Base-by-base conservation (phyloP, 2,329 filamentous ascomycete species). In the Claviceps sp. region DNA sequence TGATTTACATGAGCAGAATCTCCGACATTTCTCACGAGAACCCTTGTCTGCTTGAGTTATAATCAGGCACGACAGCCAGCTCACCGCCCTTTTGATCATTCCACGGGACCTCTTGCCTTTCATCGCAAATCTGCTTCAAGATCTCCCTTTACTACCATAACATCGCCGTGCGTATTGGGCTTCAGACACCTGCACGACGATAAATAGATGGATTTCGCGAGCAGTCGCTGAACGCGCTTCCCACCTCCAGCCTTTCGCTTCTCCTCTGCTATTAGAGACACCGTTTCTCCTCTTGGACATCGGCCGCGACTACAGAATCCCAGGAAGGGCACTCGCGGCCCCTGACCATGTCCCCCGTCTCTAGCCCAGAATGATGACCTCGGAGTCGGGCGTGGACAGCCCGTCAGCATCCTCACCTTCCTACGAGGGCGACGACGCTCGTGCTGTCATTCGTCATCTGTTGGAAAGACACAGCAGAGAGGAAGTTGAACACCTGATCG, bases 311-410 rank as follows among this genome's bases (percentile, higher is more conserved):
- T 22, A 16, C 39, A 50, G 13, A n/a, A 43, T 30, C 38, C 39
- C 38, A 24, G 34, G 38, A 14, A 39, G 30, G 16, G 50, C 24
- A 42, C 47, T 24, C 7, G 26, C 38, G 8, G 6, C 10, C 16
- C 19, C 38, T 40, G 22, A 50, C n/a, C 52, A 57, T 57, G 56
- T 56, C 56, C 47, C 44, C 44, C 19, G 48, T 48, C 42, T 56
- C 56, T 22, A 57, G 56, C 50, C 55, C 56, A 52, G 51, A 40
- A 54, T 54, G 37, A 56, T 55, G 55, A 55, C 56, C 7, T 53
- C 53, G 47, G 56, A 57, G 46, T 57, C 56, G 41, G 56, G 56
- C 13, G 19, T 52, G 19, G 53, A 53, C 30, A 56, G 55, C 40
- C 47, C 52, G 37, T 34, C 26, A n/a, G 39, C 52, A 17, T 34